These are phyloP conservation scores for Kuraishia cidri DNA, from an alignment of 805 yeast genomes.

Conservation along the genomic window DNA sequence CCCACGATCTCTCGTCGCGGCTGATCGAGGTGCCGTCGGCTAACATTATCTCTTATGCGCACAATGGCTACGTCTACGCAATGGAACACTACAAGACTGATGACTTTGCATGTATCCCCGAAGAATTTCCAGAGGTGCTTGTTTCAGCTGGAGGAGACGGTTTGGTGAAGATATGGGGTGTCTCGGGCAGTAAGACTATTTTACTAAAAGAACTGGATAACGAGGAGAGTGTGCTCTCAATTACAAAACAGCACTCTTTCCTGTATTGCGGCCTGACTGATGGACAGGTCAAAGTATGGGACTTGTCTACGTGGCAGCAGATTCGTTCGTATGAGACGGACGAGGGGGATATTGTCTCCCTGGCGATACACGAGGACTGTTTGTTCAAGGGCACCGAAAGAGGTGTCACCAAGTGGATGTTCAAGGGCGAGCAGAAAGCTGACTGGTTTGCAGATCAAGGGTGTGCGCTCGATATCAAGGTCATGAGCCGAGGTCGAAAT, in stretches of 20 bases:
- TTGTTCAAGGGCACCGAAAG: constrained; percentile 53
- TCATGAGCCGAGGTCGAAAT: constrained; percentile 28
- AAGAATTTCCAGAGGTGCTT: constrained; percentile 26
- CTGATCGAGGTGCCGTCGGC: constrained; percentile 60
- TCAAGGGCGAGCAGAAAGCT: constrained; percentile 30
- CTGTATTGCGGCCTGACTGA: constrained; percentile 76
- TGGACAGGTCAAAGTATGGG: constrained; percentile 80
- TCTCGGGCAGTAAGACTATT: constrained; percentile 12
- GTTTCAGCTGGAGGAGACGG: constrained; percentile 92
- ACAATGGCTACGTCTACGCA: constrained; percentile 81
- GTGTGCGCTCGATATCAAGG: constrained; percentile 44
- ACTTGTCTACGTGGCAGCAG: constrained; percentile 70
- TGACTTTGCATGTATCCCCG: constrained; percentile 12
- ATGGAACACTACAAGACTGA: constrained; percentile 27
- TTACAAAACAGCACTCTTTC: constrained; percentile 55
- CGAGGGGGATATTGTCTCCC: constrained; percentile 48
- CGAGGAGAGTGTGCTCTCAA: constrained; percentile 63
- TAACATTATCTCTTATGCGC: constrained; percentile 75
- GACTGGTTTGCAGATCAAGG: constrained; percentile 46
- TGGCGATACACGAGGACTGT: constrained; percentile 46
- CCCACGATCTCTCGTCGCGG: constrained; percentile 18
- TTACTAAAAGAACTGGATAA: constrained; percentile 40
- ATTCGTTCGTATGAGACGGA: constrained; percentile 32
- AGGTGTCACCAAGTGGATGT: constrained; percentile 42
- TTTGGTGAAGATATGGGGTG: constrained; percentile 68